These are phyloP conservation scores for Micractinium conductrix DNA, from an alignment of 139 green algal species.

Conservation along the genomic window DNA sequence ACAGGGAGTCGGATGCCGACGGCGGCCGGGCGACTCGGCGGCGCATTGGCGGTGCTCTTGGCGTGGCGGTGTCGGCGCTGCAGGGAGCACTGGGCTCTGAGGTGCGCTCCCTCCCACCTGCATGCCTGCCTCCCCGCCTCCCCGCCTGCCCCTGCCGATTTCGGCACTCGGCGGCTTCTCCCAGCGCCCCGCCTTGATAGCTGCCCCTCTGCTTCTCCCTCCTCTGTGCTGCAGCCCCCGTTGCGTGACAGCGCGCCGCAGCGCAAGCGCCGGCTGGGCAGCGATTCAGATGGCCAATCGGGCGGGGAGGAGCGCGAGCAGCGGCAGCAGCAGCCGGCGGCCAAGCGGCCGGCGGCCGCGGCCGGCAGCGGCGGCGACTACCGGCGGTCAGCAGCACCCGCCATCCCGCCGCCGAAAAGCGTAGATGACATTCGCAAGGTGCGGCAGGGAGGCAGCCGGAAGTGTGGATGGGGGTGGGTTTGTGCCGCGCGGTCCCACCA, in stretches of 20 bases:
- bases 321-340: neutral
- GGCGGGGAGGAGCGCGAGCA: neutral
- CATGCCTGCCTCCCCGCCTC: neutral
- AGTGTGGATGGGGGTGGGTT: no score
- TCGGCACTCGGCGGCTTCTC: neutral
- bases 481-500: no score
- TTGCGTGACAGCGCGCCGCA: neutral
- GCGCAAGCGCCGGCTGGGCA: constrained; percentile 23
- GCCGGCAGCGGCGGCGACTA: neutral
- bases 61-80: neutral
- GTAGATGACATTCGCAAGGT: constrained; percentile 37
- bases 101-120: neutral
- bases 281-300: neutral
- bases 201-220: neutral
- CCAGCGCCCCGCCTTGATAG: neutral
- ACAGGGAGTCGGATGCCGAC: constrained; percentile 2
- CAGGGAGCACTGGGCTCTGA: constrained; percentile 13
- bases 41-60: neutral
- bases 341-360: neutral
- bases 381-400: neutral
- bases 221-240: neutral
- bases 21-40: neutral
- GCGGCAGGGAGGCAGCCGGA: no score
- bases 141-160: neutral
- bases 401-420: constrained; percentile 29